Percentiles rank a stretch among this genome's conserved stretches.
Evolutionary conservation across 2,329 filamentous ascomycete species (phyloP).

Genomic region (Magnaporthiopsis rhizophila): DNA sequence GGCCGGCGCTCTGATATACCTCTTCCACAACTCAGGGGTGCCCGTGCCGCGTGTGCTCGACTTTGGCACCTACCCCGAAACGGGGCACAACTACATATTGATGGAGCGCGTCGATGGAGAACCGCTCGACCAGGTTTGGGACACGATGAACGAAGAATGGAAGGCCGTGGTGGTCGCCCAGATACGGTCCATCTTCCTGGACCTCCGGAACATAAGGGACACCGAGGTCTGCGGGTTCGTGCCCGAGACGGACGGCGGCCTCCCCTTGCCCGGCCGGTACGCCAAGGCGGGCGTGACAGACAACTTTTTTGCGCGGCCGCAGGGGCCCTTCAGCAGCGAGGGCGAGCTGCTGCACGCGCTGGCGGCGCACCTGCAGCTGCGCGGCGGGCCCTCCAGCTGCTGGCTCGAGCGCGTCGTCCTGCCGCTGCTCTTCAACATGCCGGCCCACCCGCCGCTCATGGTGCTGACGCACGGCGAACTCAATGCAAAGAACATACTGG

Average conservation of each 20-base stretch:
- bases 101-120: slow-evolving; percentile 7
- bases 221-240: neutral
- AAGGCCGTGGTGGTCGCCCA: slow-evolving; percentile 5
- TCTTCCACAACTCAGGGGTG: slow-evolving; percentile 6
- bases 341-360: slow-evolving; percentile 4
- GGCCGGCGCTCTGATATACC: slow-evolving; percentile 7
- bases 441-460: neutral
- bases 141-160: neutral
- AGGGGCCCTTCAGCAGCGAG: slow-evolving; percentile 1
- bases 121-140: neutral
- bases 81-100: slow-evolving; percentile 6
- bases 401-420: slow-evolving; percentile 4
- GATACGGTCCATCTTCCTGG: neutral
- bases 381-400: neutral
- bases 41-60: slow-evolving; percentile 9
- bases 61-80: slow-evolving; percentile 6
- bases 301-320: slow-evolving; percentile 5
- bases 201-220: slow-evolving; percentile 2
- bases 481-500: slow-evolving; percentile 9
- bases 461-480: slow-evolving; percentile 11
- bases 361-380: slow-evolving; percentile 5
- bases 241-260: neutral
- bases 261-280: neutral
- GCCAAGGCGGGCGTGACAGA: slow-evolving; percentile 4
- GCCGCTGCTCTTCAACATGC: slow-evolving; percentile 8